Evolutionary conservation across 192 early-diverging fungal species (phyloP).

Genomic region (Diversispora eburnea): DNA sequence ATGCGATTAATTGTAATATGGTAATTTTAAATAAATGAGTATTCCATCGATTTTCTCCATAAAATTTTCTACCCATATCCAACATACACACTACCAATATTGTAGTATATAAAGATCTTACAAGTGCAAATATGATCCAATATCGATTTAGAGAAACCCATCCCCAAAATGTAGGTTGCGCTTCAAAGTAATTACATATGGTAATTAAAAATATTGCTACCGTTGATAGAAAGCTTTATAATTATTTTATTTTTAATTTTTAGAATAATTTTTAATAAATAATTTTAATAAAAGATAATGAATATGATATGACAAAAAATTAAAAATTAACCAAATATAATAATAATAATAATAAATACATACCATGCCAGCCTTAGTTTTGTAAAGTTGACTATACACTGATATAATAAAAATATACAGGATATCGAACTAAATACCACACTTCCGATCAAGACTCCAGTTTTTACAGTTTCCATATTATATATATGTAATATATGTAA

Average conservation of each 20-base stretch:
- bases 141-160: background rate
- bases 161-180: background rate
- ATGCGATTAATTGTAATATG: background rate
- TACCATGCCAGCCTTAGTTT: slow-evolving; percentile 13
- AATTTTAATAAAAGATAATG: background rate
- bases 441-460: background rate
- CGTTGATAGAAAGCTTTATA: background rate
- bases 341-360: background rate
- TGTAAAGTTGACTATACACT: slow-evolving; percentile 10
- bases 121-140: slow-evolving; percentile 13
- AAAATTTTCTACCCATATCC: slow-evolving; percentile 20
- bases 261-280: too few species aligned
- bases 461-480: too few species aligned
- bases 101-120: background rate
- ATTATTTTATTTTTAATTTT: too few species aligned
- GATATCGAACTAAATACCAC: background rate
- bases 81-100: slow-evolving; percentile 15
- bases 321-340: background rate
- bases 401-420: background rate
- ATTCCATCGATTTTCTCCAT: background rate
- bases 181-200: background rate
- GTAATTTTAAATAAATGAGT: slow-evolving; percentile 8
- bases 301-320: too few species aligned
- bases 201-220: background rate
- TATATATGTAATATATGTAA: too few species aligned